Evolutionary conservation across 2,329 filamentous ascomycete genomes (phyloP).

Genomic region (Chaetomium olivaceum): DNA sequence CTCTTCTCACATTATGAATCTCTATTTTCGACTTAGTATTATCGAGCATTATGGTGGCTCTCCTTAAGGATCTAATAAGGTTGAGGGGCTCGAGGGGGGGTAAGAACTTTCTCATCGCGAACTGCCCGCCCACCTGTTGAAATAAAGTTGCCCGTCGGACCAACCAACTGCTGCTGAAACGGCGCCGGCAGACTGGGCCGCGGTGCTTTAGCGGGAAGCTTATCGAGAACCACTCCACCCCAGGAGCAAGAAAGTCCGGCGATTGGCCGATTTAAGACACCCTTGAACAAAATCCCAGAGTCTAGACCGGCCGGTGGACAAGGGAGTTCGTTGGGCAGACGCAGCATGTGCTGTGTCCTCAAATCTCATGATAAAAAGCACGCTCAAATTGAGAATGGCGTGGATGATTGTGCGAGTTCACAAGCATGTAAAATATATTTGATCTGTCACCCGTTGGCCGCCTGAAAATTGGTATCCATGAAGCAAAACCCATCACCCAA

Average conservation of each 20-base stretch:
- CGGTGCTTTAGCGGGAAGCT: slow-evolving; percentile 27
- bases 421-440: neutral
- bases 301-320: slow-evolving; percentile 18
- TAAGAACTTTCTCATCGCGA: neutral
- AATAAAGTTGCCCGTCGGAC: slow-evolving; percentile 25
- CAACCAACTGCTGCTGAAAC: slow-evolving; percentile 12
- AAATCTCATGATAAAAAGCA: neutral
- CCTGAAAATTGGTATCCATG: slow-evolving; percentile 27
- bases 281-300: neutral
- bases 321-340: neutral
- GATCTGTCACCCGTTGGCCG: slow-evolving; percentile 6
- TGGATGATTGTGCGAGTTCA: neutral
- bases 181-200: slow-evolving; percentile 19
- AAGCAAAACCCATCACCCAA: neutral
- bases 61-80: neutral
- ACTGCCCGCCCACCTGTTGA: slow-evolving; percentile 17
- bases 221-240: slow-evolving; percentile 1
- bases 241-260: neutral
- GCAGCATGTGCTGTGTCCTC: neutral
- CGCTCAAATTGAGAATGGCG: neutral
- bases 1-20: neutral
- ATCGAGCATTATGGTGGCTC: neutral
- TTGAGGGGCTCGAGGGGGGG: neutral
- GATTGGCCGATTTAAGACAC: slow-evolving; percentile 14
- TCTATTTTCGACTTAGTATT: neutral